Percentiles rank a stretch among this genome's conserved stretches.
phyloP scores from a whole-genome alignment of 345 rosid species.

The Aquilaria sinensis region DNA sequence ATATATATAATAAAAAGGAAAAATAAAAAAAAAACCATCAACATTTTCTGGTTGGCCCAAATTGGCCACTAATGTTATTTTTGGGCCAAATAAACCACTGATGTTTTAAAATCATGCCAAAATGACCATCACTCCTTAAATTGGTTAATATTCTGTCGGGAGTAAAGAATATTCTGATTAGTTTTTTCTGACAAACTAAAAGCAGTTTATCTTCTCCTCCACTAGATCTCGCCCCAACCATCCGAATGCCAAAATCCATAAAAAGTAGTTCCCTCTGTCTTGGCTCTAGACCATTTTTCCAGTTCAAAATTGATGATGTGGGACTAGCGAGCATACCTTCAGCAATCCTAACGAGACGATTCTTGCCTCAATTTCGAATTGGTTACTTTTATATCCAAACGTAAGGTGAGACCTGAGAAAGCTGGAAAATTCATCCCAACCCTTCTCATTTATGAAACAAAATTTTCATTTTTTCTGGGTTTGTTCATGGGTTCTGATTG shows the following conservation, averaged over 20 bases:
- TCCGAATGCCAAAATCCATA: neutral
- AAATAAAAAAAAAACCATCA: too few relatives aligned
- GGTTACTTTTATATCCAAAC: constrained; percentile 50
- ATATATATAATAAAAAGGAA: too few relatives aligned
- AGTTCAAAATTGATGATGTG: constrained; percentile 21
- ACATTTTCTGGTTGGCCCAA: too few relatives aligned
- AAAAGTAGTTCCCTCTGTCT: neutral
- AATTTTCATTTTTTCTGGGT: neutral
- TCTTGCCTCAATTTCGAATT: constrained; percentile 56
- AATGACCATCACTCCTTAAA: too few relatives aligned
- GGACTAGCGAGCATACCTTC: constrained; percentile 30
- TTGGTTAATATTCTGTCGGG: too few relatives aligned
- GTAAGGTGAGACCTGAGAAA: constrained; percentile 36
- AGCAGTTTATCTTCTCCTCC: neutral
- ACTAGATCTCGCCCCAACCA: neutral
- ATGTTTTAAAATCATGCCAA: too few relatives aligned
- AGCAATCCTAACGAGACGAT: constrained; percentile 17
- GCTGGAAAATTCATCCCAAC: neutral
- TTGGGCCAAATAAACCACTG: too few relatives aligned
- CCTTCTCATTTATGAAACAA: neutral
- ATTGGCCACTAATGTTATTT: too few relatives aligned
- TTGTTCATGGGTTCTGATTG: constrained; percentile 1
- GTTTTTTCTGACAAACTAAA: too few relatives aligned
- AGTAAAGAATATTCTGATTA: too few relatives aligned
- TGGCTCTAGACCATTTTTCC: neutral